phyloP scores from a whole-genome alignment of 441 rosid species.

The Aleurites moluccanus region DNA sequence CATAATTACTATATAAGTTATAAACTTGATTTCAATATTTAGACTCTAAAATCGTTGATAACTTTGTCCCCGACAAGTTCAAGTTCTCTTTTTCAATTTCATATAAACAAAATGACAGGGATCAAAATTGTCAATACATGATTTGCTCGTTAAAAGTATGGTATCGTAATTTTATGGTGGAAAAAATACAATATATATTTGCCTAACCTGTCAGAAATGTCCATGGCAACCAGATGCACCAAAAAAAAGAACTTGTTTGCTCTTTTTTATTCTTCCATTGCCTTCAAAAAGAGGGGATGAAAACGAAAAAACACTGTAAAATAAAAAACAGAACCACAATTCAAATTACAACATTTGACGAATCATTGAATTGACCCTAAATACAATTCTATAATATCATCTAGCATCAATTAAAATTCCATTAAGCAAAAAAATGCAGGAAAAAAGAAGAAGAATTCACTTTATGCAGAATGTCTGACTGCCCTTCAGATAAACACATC shows the following conservation, averaged over 20 bases:
- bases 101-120: slow-evolving; percentile 34
- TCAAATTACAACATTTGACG: background rate
- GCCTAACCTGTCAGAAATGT: slow-evolving; percentile 51
- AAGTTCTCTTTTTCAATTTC: slow-evolving; percentile 30
- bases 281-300: slow-evolving; percentile 26
- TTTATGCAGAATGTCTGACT: background rate
- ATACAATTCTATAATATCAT: background rate
- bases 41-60: slow-evolving; percentile 6
- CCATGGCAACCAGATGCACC: slow-evolving; percentile 24
- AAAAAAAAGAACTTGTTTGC: slow-evolving; percentile 27
- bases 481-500: background rate
- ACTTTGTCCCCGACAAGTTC: background rate
- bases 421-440: background rate
- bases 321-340: background rate
- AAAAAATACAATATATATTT: slow-evolving; percentile 31
- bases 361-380: background rate
- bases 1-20: background rate
- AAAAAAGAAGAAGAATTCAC: background rate
- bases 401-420: background rate
- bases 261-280: slow-evolving; percentile 37
- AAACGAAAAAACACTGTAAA: slow-evolving; percentile 16
- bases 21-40: background rate
- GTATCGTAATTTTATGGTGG: slow-evolving; percentile 16
- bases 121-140: slow-evolving; percentile 32
- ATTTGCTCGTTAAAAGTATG: slow-evolving; percentile 25